Conservation (phyloP, 495 filamentous ascomycete genomes). For the Neurospora sp. region DNA sequence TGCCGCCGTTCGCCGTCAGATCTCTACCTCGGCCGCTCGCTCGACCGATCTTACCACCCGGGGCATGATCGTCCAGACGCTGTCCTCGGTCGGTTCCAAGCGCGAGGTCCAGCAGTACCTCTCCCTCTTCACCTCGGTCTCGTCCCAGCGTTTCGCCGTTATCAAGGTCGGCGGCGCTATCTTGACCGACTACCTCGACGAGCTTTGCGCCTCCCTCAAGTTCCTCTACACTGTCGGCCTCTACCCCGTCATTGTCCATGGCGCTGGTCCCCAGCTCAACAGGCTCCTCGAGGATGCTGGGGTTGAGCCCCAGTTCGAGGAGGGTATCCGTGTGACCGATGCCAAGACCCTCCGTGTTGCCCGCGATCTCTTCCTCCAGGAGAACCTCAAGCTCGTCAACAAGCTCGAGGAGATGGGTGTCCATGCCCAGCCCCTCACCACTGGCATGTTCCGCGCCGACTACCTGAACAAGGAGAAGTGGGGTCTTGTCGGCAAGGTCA, state of each 20-base stretch:
- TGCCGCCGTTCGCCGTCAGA: conserved; percentile 13
- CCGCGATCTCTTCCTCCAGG: conserved; percentile 83
- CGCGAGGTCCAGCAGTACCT: conserved; percentile 97
- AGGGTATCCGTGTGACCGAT: conserved; percentile 92
- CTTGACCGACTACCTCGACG: conserved; percentile 87
- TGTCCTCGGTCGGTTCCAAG: conserved; percentile 95
- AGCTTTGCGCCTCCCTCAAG: conserved; percentile 75
- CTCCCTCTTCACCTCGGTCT: conserved; percentile 94
- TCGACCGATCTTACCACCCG: conserved; percentile 52
- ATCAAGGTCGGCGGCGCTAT: conserved; percentile 99
- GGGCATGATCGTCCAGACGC: conserved; percentile 82
- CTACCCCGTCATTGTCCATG: conserved; percentile 93
- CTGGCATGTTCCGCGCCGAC: conserved; percentile 88
- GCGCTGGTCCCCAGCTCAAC: conserved; percentile 93
- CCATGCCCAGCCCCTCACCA: conserved; percentile 81
- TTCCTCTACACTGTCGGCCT: conserved; percentile 95
- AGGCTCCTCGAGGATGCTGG: conserved; percentile 84
- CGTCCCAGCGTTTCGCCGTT: conserved; percentile 95
- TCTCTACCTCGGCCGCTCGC: conserved; percentile 28
- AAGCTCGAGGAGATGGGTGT: conserved; percentile 86
- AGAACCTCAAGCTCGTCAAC: conserved; percentile 93
- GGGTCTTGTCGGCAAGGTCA: conserved; percentile 91
- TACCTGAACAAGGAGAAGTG: conserved; percentile 94
- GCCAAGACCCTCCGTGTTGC: conserved; percentile 89
- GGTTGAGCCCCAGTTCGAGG: conserved; percentile 92